phyloP scores from a whole-genome alignment of 371 early-diverging fungal genomes.

The Syncephalis plumigaleata region DNA sequence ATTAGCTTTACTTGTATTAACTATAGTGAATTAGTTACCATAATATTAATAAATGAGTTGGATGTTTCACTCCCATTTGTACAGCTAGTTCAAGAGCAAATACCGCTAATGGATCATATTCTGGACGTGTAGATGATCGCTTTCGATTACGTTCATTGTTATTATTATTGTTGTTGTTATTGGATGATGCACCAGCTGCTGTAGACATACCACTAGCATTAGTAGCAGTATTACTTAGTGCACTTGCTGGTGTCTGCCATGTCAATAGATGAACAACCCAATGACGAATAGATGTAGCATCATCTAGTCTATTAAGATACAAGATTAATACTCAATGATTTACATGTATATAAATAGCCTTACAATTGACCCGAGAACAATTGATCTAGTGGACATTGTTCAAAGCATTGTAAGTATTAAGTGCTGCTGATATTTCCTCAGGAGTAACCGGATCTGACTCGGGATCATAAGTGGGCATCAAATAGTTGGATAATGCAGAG shows the following conservation, averaged over 20 bases:
- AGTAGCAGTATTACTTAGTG: constrained; percentile 14
- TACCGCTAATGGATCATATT: constrained; percentile 45
- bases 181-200: constrained; percentile 4
- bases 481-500: constrained; percentile 58
- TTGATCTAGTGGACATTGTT: background rate
- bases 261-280: constrained; percentile 20
- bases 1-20: background rate
- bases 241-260: constrained; percentile 10
- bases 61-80: constrained; percentile 53
- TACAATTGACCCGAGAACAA: background rate
- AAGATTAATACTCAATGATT: no score
- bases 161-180: background rate
- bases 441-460: constrained; percentile 57
- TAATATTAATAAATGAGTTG: constrained; percentile 34
- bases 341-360: no score
- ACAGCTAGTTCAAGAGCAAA: constrained; percentile 62
- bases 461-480: constrained; percentile 48
- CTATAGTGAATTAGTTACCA: constrained; percentile 24
- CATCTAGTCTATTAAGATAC: no score
- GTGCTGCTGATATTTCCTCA: constrained; percentile 15
- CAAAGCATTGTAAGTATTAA: background rate
- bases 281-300: background rate
- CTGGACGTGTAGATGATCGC: constrained; percentile 14
- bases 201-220: constrained; percentile 5
- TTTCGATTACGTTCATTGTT: no score